phyloP scores from a whole-genome alignment of 2,329 filamentous ascomycete genomes.

The Cladophialophora carrionii region DNA sequence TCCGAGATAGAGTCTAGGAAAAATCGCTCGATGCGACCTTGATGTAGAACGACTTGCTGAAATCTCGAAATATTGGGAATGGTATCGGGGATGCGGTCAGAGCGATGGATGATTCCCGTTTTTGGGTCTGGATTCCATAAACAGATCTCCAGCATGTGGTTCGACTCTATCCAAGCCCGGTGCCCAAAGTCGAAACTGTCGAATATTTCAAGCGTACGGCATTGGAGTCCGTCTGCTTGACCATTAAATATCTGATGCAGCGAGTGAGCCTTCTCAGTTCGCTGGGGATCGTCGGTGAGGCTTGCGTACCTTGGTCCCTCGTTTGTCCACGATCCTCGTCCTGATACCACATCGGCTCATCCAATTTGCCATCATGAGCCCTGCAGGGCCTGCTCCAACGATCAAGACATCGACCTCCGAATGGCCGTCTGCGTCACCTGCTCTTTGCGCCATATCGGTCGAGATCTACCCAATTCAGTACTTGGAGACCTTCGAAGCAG shows the following conservation, averaged over 20 bases:
- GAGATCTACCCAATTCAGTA: not conserved
- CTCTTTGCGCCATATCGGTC: constrained; percentile 7
- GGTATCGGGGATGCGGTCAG: constrained; percentile 65
- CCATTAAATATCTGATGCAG: constrained; percentile 40
- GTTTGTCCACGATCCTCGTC: constrained; percentile 55
- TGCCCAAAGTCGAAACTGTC: constrained; percentile 71
- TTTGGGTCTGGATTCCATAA: constrained; percentile 64
- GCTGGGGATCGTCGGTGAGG: not conserved
- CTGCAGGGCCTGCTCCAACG: constrained; percentile 54
- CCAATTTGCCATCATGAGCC: constrained; percentile 55
- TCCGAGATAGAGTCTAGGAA: constrained; percentile 62
- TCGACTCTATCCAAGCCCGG: constrained; percentile 66
- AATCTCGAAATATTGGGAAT: constrained; percentile 65
- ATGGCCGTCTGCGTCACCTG: not conserved
- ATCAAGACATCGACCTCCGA: constrained; percentile 53
- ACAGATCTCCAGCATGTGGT: constrained; percentile 68
- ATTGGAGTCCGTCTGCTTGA: constrained; percentile 63
- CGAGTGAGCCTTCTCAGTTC: not conserved
- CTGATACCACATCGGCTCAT: constrained; percentile 55
- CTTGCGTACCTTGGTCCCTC: constrained; percentile 43
- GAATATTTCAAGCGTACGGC: constrained; percentile 72
- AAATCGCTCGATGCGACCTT: constrained; percentile 70
- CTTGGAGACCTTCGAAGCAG: not conserved
- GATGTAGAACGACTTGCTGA: constrained; percentile 69
- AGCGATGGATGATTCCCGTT: constrained; percentile 58